Percentiles rank a stretch among this genome's conserved stretches.
These are phyloP conservation scores for Kuraishia cidri DNA, from an alignment of 805 yeast species.

Conservation along the genomic window DNA sequence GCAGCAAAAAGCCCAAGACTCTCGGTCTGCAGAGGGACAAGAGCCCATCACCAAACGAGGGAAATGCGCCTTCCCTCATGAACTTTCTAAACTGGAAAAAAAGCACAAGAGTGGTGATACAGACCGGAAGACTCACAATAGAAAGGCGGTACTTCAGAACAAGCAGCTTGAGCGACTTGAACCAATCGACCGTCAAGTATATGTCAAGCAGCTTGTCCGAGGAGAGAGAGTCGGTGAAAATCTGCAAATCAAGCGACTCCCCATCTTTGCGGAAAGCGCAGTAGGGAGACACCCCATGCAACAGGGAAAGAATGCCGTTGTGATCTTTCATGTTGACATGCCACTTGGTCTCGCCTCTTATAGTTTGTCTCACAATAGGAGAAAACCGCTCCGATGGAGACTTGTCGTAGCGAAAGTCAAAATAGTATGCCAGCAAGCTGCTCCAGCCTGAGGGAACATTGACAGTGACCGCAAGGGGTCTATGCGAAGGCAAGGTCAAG, in stretches of 20 bases:
- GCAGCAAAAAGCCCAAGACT: conserved; percentile 15
- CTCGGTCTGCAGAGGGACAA: conserved; percentile 20
- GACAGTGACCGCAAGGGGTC: conserved; percentile 36
- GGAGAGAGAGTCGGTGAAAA: conserved; percentile 35
- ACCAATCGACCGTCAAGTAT: conserved; percentile 38
- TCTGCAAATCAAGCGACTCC: conserved; percentile 26
- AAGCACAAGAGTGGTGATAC: conserved; percentile 42
- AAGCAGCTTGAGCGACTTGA: conserved; percentile 55
- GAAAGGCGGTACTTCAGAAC: conserved; percentile 74
- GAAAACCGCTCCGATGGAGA: conserved; percentile 28
- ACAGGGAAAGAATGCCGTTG: conserved; percentile 26
- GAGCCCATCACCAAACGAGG: conserved; percentile 38
- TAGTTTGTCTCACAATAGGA: conserved; percentile 64
- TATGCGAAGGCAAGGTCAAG: conserved; percentile 29
- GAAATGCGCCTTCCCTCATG: conserved; percentile 25
- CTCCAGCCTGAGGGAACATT: conserved; percentile 52
- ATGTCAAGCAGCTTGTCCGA: conserved; percentile 27
- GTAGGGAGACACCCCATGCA: conserved; percentile 63
- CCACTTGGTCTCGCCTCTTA: conserved; percentile 73
- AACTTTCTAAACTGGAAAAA: conserved; percentile 45
- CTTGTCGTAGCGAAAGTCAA: conserved; percentile 18
- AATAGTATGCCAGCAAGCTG: conserved; percentile 45
- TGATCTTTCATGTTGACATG: conserved; percentile 40
- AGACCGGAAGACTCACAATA: conserved; percentile 60
- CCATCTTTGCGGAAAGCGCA: conserved; percentile 16